phyloP scores from a whole-genome alignment of 1,284 basidiomycete species.

The Somion occarium region DNA sequence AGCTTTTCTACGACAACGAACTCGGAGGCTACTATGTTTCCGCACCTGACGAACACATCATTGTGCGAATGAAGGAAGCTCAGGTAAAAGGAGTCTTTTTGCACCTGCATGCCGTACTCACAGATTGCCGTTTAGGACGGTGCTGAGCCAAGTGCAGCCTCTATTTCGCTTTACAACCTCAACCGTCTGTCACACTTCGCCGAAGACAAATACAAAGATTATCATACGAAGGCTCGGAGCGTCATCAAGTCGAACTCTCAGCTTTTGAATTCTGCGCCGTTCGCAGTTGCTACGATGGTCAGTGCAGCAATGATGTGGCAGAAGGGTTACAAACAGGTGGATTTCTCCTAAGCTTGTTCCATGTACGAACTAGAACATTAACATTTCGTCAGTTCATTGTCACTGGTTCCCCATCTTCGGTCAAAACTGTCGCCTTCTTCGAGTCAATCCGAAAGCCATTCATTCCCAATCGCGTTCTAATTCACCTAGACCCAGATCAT shows the following conservation, averaged over 20 bases:
- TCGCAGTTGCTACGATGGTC: constrained; percentile 23
- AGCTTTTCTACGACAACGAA: constrained; percentile 36
- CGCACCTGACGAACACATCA: constrained; percentile 33
- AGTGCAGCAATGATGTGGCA: constrained; percentile 17
- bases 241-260: constrained; percentile 24
- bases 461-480: constrained; percentile 24
- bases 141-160: constrained; percentile 38
- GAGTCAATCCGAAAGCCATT: constrained; percentile 16
- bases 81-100: constrained; percentile 15
- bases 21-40: constrained; percentile 39
- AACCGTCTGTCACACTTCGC: constrained; percentile 31
- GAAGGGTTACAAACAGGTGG: constrained; percentile 22
- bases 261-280: constrained; percentile 20
- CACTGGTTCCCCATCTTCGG: constrained; percentile 9
- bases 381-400: constrained; percentile 19
- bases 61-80: constrained; percentile 38
- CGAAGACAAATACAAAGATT: constrained; percentile 25
- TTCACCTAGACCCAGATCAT: constrained; percentile 20
- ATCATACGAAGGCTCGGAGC: constrained; percentile 27
- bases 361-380: not conserved
- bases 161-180: constrained; percentile 35
- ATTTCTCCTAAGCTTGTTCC: not conserved
- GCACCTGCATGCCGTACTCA: not conserved
- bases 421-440: constrained; percentile 15
- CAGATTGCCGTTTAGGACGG: constrained; percentile 29